Evolutionary conservation across 495 filamentous ascomycete species (phyloP).

Genomic region (Cryomyces minteri): DNA sequence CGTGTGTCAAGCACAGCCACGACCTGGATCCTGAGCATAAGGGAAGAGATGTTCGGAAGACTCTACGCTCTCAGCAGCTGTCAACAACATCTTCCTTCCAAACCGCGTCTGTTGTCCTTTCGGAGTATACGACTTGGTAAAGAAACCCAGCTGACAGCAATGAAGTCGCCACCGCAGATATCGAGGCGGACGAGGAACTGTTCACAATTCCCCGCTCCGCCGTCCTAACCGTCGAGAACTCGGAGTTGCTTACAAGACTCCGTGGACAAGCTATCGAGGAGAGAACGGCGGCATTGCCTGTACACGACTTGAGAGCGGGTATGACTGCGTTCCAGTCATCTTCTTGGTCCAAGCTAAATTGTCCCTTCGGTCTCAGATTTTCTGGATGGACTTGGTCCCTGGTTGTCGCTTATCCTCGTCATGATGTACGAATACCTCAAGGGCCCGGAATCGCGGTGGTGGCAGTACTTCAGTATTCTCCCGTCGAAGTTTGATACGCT

Average conservation of each 20-base stretch:
- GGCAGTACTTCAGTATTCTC: conserved; percentile 64
- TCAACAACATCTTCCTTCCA: too few relatives aligned
- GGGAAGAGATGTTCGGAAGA: too few relatives aligned
- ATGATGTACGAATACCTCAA: conserved; percentile 61
- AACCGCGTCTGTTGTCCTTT: too few relatives aligned
- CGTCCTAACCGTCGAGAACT: conserved; percentile 27
- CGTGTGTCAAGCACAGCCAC: too few relatives aligned
- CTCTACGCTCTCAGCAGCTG: too few relatives aligned
- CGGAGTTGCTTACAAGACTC: conserved; percentile 4
- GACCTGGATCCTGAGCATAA: too few relatives aligned
- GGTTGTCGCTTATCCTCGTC: conserved; percentile 53
- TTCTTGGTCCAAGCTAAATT: too few relatives aligned
- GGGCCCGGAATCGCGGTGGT: conserved; percentile 48
- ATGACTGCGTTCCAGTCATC: too few relatives aligned
- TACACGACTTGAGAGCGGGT: too few relatives aligned
- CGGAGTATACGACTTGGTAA: too few relatives aligned
- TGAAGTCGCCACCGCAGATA: conserved; percentile 36
- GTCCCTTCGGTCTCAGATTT: too few relatives aligned
- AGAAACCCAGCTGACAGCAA: conserved; percentile 6
- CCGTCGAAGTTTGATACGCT: conserved; percentile 66
- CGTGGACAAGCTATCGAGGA: conserved; percentile 3
- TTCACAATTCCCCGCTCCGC: conserved; percentile 41
- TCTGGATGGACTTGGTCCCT: conserved; percentile 20
- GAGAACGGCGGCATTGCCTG: neutral
- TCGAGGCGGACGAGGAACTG: conserved; percentile 42